phyloP scores from a whole-genome alignment of 495 filamentous ascomycete genomes.

The Neurospora pannonica region DNA sequence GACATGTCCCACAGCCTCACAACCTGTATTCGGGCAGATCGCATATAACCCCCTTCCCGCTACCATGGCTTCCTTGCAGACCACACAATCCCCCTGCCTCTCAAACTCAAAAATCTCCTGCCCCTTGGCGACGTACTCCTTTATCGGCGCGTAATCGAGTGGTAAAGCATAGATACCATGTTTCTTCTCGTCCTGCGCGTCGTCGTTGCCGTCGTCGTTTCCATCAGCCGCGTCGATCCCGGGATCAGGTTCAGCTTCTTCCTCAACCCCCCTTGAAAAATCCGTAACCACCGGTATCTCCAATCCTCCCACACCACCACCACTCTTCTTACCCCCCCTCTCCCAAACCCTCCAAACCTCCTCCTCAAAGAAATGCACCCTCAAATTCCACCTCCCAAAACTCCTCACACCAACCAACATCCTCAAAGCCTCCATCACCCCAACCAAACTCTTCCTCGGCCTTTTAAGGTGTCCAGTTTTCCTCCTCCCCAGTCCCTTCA shows the following conservation, averaged over 20 bases:
- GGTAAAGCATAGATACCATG: constrained; percentile 50
- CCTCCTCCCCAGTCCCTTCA: constrained; percentile 21
- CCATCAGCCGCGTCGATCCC: neutral
- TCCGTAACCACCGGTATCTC: constrained; percentile 50
- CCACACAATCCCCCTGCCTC: constrained; percentile 46
- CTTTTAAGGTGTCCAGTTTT: constrained; percentile 37
- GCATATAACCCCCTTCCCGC: constrained; percentile 46
- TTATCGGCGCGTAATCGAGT: constrained; percentile 55
- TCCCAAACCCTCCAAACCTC: constrained; percentile 64
- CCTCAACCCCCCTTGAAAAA: constrained; percentile 10
- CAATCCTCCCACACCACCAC: neutral
- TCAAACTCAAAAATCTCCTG: constrained; percentile 52
- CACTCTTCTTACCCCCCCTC: constrained; percentile 42
- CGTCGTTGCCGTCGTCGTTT: neutral
- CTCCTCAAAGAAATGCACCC: constrained; percentile 65
- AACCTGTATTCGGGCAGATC: constrained; percentile 58
- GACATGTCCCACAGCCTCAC: constrained; percentile 62
- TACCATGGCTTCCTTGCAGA: constrained; percentile 49
- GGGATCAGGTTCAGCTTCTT: neutral
- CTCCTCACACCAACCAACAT: constrained; percentile 65
- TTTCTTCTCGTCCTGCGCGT: constrained; percentile 1
- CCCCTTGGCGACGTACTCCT: constrained; percentile 63
- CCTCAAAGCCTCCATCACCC: constrained; percentile 66
- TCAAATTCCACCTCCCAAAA: constrained; percentile 75
- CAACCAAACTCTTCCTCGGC: constrained; percentile 48